These are phyloP conservation scores for Penicillium turbatum DNA, from an alignment of 495 filamentous ascomycete species.

Conservation along the genomic window DNA sequence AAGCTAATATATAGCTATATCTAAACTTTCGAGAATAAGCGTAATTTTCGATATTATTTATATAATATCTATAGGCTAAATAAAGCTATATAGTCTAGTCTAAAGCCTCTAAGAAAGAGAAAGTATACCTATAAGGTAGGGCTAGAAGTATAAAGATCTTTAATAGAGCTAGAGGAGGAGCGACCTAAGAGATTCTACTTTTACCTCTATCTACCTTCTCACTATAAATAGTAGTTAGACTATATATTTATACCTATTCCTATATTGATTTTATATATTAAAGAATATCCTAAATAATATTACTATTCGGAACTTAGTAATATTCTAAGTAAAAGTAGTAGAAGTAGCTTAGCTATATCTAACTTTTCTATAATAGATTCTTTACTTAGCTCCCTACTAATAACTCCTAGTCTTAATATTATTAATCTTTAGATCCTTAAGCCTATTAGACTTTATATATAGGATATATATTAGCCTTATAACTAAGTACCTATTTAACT, in stretches of 20 bases:
- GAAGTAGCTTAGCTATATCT: neutral
- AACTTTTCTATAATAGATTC: neutral
- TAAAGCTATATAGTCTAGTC: neutral
- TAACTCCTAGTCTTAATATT: neutral
- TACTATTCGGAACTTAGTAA: neutral
- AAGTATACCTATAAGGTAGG: neutral
- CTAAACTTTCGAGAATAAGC: neutral
- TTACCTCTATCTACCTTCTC: neutral
- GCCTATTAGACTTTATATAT: neutral
- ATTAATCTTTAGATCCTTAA: constrained; percentile 1
- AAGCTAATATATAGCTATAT: neutral
- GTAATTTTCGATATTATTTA: neutral
- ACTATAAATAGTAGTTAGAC: neutral
- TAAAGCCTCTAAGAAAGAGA: neutral
- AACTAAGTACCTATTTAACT: neutral
- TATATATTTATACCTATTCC: neutral
- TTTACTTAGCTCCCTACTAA: neutral
- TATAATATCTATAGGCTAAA: neutral
- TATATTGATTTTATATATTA: neutral
- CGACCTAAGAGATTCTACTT: neutral
- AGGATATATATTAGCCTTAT: neutral
- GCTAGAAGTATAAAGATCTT: neutral
- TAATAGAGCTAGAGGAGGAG: neutral
- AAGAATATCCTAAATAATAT: too few species aligned
- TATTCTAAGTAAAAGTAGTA: neutral